Evolutionary conservation across 1,284 basidiomycete species (phyloP), one percentile per base, ranked within the genome.

Genomic region (Ceratobasidium sp.): DNA sequence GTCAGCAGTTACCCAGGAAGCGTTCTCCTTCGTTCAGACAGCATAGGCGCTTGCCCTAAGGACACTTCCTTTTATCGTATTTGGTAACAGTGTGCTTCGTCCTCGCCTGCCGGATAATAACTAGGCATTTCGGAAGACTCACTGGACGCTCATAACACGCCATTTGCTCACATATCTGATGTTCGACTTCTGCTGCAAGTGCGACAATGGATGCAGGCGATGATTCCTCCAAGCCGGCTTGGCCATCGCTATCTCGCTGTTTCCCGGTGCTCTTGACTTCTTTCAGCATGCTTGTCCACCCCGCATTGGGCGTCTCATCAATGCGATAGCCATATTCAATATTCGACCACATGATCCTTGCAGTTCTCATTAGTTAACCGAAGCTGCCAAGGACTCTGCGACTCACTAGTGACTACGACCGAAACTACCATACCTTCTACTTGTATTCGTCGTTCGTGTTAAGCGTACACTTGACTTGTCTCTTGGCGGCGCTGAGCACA

Each of bases 401-500:
- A 57, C 19, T 51, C 24, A 19, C 50, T 41, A 53, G 27, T 29
- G 22, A 56, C 24, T 8, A 19, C n/a, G 29, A 36, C n/a, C 45
- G n/a, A 50, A 59, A 19, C 17, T 54, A 54, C n/a, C 6, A 27
- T 14, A 36, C 14, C 31, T 41, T 41, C 36, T 45, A 36, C 48
- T 44, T 24, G 44, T 17, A 7, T 41, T 44, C n/a, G 50, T 36
- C 50, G 19, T 36, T 6, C 19, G 36, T 36, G 50, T 48, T 31
- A 54, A 36, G 31, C 14, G 50, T 22, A 50, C 27, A 48, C 17
- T 17, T 11, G 22, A 50, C 31, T 17, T 31, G 24, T 29, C 27
- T 45, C 67, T 72, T 72, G 67, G 67, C 67, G 48, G 33, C 44
- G 50, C 53, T 50, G 47, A 41, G 54, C 67, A 72, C 60, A 48